phyloP scores from a whole-genome alignment of 257 asterid species.

The Paraleonurus japonicus region DNA sequence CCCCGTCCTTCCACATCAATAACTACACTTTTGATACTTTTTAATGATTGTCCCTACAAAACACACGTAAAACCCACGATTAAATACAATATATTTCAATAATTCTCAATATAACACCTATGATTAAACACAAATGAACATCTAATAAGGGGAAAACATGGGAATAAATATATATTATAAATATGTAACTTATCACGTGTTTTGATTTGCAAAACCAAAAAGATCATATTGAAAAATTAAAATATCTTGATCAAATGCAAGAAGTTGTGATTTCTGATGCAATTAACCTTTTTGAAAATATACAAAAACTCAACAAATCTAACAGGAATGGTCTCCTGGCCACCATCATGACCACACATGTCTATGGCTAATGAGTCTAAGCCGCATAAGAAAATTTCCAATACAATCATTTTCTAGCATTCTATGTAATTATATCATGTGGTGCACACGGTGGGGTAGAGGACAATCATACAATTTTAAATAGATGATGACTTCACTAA shows the following conservation, averaged over 20 bases:
- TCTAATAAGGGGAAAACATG: too few species aligned
- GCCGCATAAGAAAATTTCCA: too few species aligned
- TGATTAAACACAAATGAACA: too few species aligned
- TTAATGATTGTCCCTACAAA: too few species aligned
- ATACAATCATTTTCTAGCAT: neutral
- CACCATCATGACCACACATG: neutral
- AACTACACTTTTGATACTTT: neutral
- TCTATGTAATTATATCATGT: neutral
- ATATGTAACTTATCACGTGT: neutral
- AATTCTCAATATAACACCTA: too few species aligned
- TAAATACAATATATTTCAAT: too few species aligned
- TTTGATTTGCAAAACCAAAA: neutral
- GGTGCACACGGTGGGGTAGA: too few species aligned
- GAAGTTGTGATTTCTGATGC: neutral
- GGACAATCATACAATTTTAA: too few species aligned
- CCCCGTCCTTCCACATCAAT: neutral
- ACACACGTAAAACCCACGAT: too few species aligned
- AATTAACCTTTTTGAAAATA: too few species aligned
- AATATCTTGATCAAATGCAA: neutral
- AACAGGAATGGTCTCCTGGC: neutral
- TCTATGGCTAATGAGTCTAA: neutral
- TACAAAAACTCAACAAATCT: neutral
- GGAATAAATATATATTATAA: too few species aligned
- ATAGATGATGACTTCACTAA: too few species aligned
- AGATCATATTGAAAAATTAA: neutral